Evolutionary conservation across 768 basidiomycete species (phyloP), one percentile per base, ranked within the genome.

Genomic region (Tricholomella constricta): DNA sequence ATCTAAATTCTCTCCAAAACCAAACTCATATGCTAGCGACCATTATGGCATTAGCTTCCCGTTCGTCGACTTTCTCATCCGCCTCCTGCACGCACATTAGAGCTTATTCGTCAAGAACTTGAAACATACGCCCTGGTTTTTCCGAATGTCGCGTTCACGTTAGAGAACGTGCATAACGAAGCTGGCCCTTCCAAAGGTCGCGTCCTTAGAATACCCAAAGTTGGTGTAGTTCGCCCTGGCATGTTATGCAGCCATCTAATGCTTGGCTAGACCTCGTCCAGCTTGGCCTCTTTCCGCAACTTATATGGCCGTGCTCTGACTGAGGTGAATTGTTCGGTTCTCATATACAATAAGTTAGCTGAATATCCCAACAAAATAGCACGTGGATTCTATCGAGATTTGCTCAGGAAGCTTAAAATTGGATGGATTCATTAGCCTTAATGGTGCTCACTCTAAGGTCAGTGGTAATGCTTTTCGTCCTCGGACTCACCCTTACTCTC

Each of bases 401-500:
- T 63, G 60, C 29, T 75, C 69, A n/a, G 85, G 73, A 8, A 71
- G 75, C 14, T 68, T 88, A 62, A 79, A 68, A 38, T 71, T 92
- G 7, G 75, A 86, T 51, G 96, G 96, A 0, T 98, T 98, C 65
- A 84, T 97, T 51, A 90, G 91, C 64, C 75, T 93, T 5, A 79
- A 82, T 15, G 91, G 91, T 7, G 80, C 87, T 20, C 70, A 76
- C 55, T 86, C 90, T 19, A 93, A 88, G 75, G 94, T 86, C 35
- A 48, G 65, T 53, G 10, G 45, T 36, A 19, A 19, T 19, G 36
- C 10, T 51, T 55, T 49, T 61, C 2, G 7, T 48, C 60, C 20
- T 35, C 31, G 53, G 59, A 54, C 51, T 59, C 62, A 41, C 41
- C 34, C n/a, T 40, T 23, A 23, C 41, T 40, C 23, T 56, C 60